Base-by-base conservation (phyloP, 1,284 basidiomycete genomes). In the Moesziomyces globuligerus region DNA sequence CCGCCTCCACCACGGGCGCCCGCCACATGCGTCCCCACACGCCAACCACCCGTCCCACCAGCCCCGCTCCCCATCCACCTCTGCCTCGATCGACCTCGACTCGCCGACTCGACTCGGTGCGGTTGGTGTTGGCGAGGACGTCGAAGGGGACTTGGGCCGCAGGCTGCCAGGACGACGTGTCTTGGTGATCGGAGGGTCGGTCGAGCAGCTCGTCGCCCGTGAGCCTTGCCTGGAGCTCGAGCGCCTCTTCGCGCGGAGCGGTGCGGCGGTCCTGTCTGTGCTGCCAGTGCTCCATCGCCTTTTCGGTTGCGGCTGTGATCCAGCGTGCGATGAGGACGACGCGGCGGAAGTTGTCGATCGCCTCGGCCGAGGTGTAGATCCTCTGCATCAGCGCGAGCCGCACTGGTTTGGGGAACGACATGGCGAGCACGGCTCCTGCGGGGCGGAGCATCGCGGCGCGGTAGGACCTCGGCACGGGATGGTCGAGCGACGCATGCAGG, bases 281-380 rank as follows among this genome's bases (percentile, higher is more conserved):
- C 48, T 62, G 66, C 51, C 51, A 64, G 20, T 59, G 61, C 1
- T 72, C 69, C 69, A 72, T 61, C 8, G 47, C 62, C 4, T 50
- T 44, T 34, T 72, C 58, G 1, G 62, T 72, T 7, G 57, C 62
- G 3, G 48, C 29, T 4, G 58, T 61, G 23, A 72, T 47, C 62
- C 62, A 67, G 8, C 69, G 39, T 8, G 69, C 69, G 23, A 72
- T 61, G 6, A 67, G 52, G 10, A 72, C 42, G 18, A 62, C 53
- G 11, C 69, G 58, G 6, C 69, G 58, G n/a, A 72, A 58, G 18
- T 67, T 72, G 44, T 61, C 69, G 32, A 72, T 48, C 4, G 51
- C 69, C 24, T 72, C 69, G 17, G 58, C 69, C 3, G 55, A 53
- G 0, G 62, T 72, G 37, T 72, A 72, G 62, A 72, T 72, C 11